Evolutionary conservation across 352 stramenopile species (phyloP).

Genomic region (Pseudoperonospora humuli): DNA sequence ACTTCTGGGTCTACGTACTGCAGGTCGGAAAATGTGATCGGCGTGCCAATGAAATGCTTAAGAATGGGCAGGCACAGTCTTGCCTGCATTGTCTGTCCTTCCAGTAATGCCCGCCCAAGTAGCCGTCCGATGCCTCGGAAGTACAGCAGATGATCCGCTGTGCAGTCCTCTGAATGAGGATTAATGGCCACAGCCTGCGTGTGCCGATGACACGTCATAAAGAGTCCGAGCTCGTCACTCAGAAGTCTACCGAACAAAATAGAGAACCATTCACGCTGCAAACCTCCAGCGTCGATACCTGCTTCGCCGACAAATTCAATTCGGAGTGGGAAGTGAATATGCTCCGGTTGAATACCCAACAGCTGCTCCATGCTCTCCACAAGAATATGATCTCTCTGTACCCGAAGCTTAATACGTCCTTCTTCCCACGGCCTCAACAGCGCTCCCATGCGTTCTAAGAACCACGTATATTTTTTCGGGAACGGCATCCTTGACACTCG

Average conservation of each 20-base stretch:
- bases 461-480: constrained; percentile 78
- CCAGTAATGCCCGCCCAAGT: constrained; percentile 56
- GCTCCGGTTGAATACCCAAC: constrained; percentile 57
- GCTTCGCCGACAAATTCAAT: constrained; percentile 84
- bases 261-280: constrained; percentile 78
- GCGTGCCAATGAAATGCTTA: constrained; percentile 73
- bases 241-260: constrained; percentile 69
- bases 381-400: constrained; percentile 63
- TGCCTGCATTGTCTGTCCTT: constrained; percentile 69
- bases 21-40: constrained; percentile 75
- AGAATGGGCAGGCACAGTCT: constrained; percentile 66
- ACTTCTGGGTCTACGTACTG: constrained; percentile 74
- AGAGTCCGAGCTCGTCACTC: constrained; percentile 57
- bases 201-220: constrained; percentile 66
- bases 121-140: constrained; percentile 69
- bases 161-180: constrained; percentile 64
- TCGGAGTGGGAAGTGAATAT: constrained; percentile 72
- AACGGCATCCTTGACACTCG: constrained; percentile 62
- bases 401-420: constrained; percentile 75
- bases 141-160: constrained; percentile 81
- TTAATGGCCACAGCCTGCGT: constrained; percentile 72
- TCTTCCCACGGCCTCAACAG: constrained; percentile 68
- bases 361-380: constrained; percentile 80
- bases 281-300: constrained; percentile 64
- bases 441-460: constrained; percentile 61